phyloP scores from a whole-genome alignment of 2,329 filamentous ascomycete species.

The Periconia macrospinosa region DNA sequence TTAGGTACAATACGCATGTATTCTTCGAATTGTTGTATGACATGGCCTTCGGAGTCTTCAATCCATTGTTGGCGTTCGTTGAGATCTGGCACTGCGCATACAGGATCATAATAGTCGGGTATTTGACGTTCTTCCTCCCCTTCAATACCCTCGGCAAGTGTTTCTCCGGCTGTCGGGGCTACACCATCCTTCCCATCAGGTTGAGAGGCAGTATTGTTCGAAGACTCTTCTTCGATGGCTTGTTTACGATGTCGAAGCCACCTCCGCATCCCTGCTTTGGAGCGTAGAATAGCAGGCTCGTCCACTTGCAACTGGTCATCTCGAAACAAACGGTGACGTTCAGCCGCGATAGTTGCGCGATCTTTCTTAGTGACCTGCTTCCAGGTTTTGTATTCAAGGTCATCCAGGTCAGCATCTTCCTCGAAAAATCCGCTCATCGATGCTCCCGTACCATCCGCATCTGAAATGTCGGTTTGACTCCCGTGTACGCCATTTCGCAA shows the following conservation, averaged over 20 bases:
- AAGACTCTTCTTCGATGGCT: slow-evolving; percentile 46
- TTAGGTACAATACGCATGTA: slow-evolving; percentile 76
- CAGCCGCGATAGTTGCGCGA: slow-evolving; percentile 80
- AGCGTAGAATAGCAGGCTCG: slow-evolving; percentile 82
- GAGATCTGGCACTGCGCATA: slow-evolving; percentile 84
- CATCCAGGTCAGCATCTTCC: slow-evolving; percentile 82
- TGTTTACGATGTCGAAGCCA: slow-evolving; percentile 80
- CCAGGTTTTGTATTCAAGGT: slow-evolving; percentile 93
- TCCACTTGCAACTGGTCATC: slow-evolving; percentile 83
- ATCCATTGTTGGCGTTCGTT: slow-evolving; percentile 79
- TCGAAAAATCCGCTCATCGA: slow-evolving; percentile 70
- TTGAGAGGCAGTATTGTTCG: slow-evolving; percentile 53
- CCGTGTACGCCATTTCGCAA: slow-evolving; percentile 59
- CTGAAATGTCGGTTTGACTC: slow-evolving; percentile 82
- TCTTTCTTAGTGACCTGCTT: slow-evolving; percentile 99
- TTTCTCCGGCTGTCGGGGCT: slow-evolving; percentile 64
- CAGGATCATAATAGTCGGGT: slow-evolving; percentile 91
- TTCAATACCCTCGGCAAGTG: slow-evolving; percentile 92
- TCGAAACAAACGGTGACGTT: slow-evolving; percentile 83
- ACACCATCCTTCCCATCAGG: slow-evolving; percentile 51
- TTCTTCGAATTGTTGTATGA: slow-evolving; percentile 85
- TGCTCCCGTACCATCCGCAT: slow-evolving; percentile 73
- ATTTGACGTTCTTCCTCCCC: slow-evolving; percentile 75
- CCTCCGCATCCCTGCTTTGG: slow-evolving; percentile 84
- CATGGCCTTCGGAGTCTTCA: slow-evolving; percentile 84